Conservation (phyloP, 31 red algal species). For the Porphyra umbilicalis region DNA sequence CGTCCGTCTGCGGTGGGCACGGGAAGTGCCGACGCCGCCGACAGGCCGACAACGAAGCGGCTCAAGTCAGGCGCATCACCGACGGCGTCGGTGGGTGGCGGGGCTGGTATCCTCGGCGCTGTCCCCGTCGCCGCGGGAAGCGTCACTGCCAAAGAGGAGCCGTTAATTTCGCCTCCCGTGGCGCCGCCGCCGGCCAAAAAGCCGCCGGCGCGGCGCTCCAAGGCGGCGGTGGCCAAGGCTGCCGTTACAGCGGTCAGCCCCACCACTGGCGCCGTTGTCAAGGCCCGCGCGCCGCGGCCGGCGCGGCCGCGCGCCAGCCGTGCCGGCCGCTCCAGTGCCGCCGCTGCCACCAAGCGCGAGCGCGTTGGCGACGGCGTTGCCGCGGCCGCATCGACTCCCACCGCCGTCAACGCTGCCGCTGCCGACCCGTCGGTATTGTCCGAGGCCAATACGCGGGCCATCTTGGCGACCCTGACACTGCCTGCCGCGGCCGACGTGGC, state of each 20-base stretch:
- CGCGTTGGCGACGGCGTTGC: not conserved
- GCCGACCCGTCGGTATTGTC: too few species aligned
- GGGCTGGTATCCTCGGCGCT: too few species aligned
- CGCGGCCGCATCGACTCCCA: not conserved
- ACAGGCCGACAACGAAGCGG: not conserved
- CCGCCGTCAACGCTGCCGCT: not conserved
- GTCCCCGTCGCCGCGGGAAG: too few species aligned
- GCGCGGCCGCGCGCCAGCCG: not conserved
- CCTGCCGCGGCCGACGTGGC: not conserved
- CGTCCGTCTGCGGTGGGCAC: not conserved
- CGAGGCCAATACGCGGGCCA: not conserved
- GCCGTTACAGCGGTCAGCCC: not conserved
- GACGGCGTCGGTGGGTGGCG: too few species aligned
- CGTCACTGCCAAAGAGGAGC: too few species aligned
- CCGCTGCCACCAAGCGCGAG: not conserved
- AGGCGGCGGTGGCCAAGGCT: not conserved
- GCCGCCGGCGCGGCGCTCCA: not conserved
- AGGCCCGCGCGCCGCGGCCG: not conserved
- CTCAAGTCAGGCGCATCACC: too few species aligned
- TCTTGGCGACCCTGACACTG: not conserved
- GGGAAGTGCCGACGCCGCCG: not conserved
- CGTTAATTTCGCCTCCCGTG: too few species aligned
- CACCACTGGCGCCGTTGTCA: not conserved
- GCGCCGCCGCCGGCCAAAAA: not conserved
- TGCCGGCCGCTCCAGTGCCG: not conserved